Evolutionary conservation across 2,329 filamentous ascomycete genomes (phyloP), one percentile per base, ranked within the genome.

Genomic region (Canariomyces notabilis): DNA sequence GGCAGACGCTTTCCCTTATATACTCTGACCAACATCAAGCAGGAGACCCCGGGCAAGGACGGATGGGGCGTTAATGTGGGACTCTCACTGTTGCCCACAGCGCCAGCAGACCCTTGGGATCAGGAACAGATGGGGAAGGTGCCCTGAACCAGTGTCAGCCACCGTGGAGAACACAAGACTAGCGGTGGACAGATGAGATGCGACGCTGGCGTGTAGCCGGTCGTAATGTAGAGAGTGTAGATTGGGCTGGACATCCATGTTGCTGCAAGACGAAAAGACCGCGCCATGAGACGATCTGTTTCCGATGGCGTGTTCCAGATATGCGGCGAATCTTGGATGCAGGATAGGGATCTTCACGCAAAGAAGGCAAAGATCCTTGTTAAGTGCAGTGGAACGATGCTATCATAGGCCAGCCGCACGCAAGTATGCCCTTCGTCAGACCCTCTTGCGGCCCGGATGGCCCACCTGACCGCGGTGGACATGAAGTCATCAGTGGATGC

Each of bases 401-500:
- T 26, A 38, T 46, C 35, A 40, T 43, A 45, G 47, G 47, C 42
- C 29, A 23, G 5, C 37, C 8, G 11, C 33, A 2, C n/a, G 15
- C n/a, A 40, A n/a, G 32, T 33, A 31, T 39, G 20, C 16, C 42
- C 4, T 34, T 33, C 31, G 22, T 20, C 39, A 35, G 42, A 42
- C 37, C 42, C 38, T 44, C 37, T 14, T 19, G 21, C 38, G 38
- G 42, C 42, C 37, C 38, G 37, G 34, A n/a, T 12, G 4, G 6
- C 21, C 47, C 47, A 49, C 48, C 23, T 20, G 7, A 36, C 3
- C 43, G 48, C 37, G 43, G 8, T 8, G 48, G 46, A 39, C 22
- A 42, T 50, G 48, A 50, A 22, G 43, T 50, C 48, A 50, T 50
- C 35, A 18, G 38, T 46, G 43, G 43, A 12, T 42, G 35, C 26